Evolutionary conservation across 2,329 filamentous ascomycete genomes (phyloP).

Genomic region (Acrodontium crateriforme): DNA sequence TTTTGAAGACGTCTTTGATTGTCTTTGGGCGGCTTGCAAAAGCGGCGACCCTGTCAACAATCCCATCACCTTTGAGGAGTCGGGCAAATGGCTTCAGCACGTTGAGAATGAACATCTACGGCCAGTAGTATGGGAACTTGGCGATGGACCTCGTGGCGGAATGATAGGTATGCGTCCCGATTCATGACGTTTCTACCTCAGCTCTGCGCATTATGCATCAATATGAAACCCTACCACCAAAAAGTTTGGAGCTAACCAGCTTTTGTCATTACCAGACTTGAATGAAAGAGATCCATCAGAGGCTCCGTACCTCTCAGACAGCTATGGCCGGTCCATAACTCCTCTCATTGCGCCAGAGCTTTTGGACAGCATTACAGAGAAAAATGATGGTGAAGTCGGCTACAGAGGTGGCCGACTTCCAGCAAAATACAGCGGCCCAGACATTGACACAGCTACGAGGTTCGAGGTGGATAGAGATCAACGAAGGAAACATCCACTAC

Average conservation of each 20-base stretch:
- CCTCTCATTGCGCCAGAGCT: conserved; percentile 22
- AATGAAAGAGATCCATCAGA: too few relatives aligned
- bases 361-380: too few relatives aligned
- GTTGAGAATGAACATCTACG: conserved; percentile 39
- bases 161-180: conserved; percentile 45
- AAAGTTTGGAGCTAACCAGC: background rate
- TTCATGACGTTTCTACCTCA: conserved; percentile 11
- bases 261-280: too few relatives aligned
- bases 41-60: conserved; percentile 22
- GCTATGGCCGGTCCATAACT: conserved; percentile 33
- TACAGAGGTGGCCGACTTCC: conserved; percentile 1
- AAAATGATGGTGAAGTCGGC: too few relatives aligned
- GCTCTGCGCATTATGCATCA: too few relatives aligned
- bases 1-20: conserved; percentile 25
- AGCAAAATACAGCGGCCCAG: too few relatives aligned
- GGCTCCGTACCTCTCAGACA: conserved; percentile 38
- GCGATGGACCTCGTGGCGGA: conserved; percentile 44
- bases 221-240: conserved; percentile 3
- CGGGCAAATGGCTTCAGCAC: conserved; percentile 42
- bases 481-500: conserved; percentile 29
- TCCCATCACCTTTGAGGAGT: too few relatives aligned
- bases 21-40: conserved; percentile 33
- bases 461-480: too few relatives aligned
- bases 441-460: too few relatives aligned
- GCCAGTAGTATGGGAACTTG: conserved; percentile 41